These are phyloP conservation scores for Lentinula guzmanii DNA, from an alignment of 768 basidiomycete genomes.

Conservation along the genomic window DNA sequence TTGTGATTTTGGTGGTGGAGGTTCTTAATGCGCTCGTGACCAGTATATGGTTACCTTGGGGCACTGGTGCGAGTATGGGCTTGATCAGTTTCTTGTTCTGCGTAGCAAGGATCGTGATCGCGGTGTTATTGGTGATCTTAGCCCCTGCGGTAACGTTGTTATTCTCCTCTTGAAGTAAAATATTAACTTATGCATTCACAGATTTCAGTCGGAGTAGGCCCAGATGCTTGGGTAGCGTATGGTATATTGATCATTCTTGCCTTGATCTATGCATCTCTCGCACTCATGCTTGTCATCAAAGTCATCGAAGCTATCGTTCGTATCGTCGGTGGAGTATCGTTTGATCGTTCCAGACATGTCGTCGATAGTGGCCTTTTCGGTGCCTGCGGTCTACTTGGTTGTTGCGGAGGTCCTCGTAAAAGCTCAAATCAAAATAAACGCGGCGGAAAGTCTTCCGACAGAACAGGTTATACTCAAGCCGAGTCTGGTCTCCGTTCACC, in stretches of 20 bases:
- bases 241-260: conserved; percentile 81
- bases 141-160: conserved; percentile 61
- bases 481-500: neutral
- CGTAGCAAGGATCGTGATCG: conserved; percentile 83
- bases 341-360: conserved; percentile 75
- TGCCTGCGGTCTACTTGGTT: conserved; percentile 68
- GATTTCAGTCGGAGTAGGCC: conserved; percentile 79
- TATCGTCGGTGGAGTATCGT: conserved; percentile 69
- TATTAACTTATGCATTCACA: conserved; percentile 22
- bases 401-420: conserved; percentile 44
- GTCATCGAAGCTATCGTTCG: conserved; percentile 78
- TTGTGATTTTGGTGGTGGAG: conserved; percentile 86
- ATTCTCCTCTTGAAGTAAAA: neutral
- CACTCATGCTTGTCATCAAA: conserved; percentile 80
- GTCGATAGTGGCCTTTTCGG: conserved; percentile 87
- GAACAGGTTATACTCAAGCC: conserved; percentile 1
- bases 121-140: conserved; percentile 86
- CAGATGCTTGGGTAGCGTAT: conserved; percentile 91
- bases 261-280: conserved; percentile 79
- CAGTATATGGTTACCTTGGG: conserved; percentile 95
- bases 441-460: conserved; percentile 6
- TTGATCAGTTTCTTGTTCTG: conserved; percentile 91
- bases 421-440: conserved; percentile 17
- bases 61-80: conserved; percentile 95
- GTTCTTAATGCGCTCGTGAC: conserved; percentile 83